Percentiles rank a stretch among this genome's conserved stretches.
These are phyloP conservation scores for Perilla frutescens DNA, from an alignment of 257 asterid genomes.

Conservation along the genomic window DNA sequence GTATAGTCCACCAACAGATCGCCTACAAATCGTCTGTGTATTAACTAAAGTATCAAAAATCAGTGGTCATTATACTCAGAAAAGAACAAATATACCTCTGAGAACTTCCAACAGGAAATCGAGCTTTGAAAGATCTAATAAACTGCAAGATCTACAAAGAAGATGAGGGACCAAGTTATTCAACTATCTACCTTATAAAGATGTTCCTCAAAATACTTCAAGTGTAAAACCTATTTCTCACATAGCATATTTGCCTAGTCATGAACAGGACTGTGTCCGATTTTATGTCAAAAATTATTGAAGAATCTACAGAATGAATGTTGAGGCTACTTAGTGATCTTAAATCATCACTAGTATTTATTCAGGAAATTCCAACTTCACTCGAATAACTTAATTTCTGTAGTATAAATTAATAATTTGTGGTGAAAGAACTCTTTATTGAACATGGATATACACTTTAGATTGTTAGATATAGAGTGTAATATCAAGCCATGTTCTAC, in stretches of 20 bases:
- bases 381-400: not conserved
- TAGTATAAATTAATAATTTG: not conserved
- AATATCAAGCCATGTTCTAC: not conserved
- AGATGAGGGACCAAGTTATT: constrained; percentile 26
- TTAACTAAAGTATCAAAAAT: constrained; percentile 22
- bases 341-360: not conserved
- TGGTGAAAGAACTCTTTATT: not conserved
- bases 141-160: constrained; percentile 69
- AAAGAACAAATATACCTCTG: constrained; percentile 49
- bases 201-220: no score
- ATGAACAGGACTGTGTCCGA: not conserved
- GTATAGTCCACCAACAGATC: constrained; percentile 83
- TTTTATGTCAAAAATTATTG: not conserved
- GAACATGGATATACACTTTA: constrained; percentile 13
- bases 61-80: constrained; percentile 10
- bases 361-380: constrained; percentile 10
- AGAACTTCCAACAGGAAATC: constrained; percentile 61
- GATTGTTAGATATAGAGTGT: not conserved
- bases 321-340: not conserved
- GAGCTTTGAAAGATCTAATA: constrained; percentile 73
- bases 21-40: constrained; percentile 46
- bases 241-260: not conserved
- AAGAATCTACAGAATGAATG: constrained; percentile 12
- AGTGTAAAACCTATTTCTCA: no score
- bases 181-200: not conserved